Evolutionary conservation across 148 eudicot genomes (phyloP).

Genomic region (Dianthus caryophyllus): DNA sequence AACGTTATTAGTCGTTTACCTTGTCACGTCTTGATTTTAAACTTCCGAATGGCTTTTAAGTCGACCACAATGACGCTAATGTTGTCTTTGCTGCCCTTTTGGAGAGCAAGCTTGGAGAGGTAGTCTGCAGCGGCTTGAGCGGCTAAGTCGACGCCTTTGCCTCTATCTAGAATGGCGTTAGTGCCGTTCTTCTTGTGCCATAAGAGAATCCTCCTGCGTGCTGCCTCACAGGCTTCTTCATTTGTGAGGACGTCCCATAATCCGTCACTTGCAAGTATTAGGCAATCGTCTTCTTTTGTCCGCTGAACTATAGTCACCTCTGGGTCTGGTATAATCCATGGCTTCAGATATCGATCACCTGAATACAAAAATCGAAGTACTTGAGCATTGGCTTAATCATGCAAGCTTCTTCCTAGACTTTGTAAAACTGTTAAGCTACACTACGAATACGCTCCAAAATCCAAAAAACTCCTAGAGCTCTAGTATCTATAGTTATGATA

Average conservation of each 20-base stretch:
- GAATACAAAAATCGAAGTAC: constrained; percentile 5
- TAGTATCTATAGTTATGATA: too few relatives aligned
- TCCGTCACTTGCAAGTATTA: constrained; percentile 56
- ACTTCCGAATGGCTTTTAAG: constrained; percentile 47
- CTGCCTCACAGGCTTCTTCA: constrained; percentile 48
- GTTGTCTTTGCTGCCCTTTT: constrained; percentile 54
- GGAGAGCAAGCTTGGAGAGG: constrained; percentile 50
- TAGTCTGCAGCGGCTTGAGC: constrained; percentile 52
- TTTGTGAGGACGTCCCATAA: constrained; percentile 59
- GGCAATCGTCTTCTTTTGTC: constrained; percentile 49
- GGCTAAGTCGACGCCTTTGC: constrained; percentile 37
- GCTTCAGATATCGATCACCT: constrained; percentile 58
- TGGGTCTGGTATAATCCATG: constrained; percentile 57
- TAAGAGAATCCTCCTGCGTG: constrained; percentile 46
- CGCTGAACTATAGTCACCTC: constrained; percentile 41
- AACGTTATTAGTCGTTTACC: constrained; percentile 8
- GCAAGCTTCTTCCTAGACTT: neutral
- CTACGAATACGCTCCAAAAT: too few relatives aligned
- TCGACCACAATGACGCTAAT: constrained; percentile 56
- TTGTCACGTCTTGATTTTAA: constrained; percentile 38
- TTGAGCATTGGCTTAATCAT: neutral
- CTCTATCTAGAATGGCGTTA: constrained; percentile 24
- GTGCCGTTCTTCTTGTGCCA: constrained; percentile 52
- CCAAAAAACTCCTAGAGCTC: too few relatives aligned
- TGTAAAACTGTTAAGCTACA: too few relatives aligned